Base-by-base conservation (phyloP, 148 eudicot species). In the Mesembryanthemum crystallinum region DNA sequence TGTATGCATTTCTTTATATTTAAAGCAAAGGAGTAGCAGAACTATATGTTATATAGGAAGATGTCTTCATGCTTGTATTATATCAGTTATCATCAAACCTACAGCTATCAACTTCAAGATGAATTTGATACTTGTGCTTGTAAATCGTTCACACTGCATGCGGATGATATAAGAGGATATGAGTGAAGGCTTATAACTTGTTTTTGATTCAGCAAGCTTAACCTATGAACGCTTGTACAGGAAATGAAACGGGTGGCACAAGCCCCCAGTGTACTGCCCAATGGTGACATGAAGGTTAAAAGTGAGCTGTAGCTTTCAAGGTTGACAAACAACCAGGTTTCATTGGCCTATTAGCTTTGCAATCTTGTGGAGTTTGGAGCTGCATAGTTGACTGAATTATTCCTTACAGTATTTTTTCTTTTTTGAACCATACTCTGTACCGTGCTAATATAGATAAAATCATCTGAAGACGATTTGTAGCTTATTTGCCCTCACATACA, bases 201-300 rank as follows among this genome's bases (percentile, higher is more conserved):
- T 28, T 55, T 67, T 8, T 58, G 21, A 45, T 3, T 51, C 1
- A 29, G 67, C 21, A 66, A 55, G 37, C 47, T 74, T 64, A 32
- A 74, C 20, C 33, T 18, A 52, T 66, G 30, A 43, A 30, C 54
- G 23, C 71, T 54, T 60, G 12, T 82, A 82, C 87, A 91, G 94
- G 98, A 93, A 84, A 59, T 79, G 45, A 91, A 84, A 71, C 82
- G 86, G 69, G 47, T 87, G 57, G 85, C 88, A 8, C 95, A 86
- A 84, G 83, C 91, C 35, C 94, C 87, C 71, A 82, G 77, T 63
- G 77, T 76, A 35, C 82, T 88, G 75, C 92, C 88, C 24, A 90
- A 90, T 73, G 92, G 95, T 42, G 89, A 88, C 60, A 76, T 85
- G 64, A 92, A 88, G 82, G 88, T 90, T 59, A 90, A 87, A 83